Percentiles rank a stretch among this genome's conserved stretches.
Evolutionary conservation across 148 eudicot genomes (phyloP).

Genomic region (Rhododendron vialii): DNA sequence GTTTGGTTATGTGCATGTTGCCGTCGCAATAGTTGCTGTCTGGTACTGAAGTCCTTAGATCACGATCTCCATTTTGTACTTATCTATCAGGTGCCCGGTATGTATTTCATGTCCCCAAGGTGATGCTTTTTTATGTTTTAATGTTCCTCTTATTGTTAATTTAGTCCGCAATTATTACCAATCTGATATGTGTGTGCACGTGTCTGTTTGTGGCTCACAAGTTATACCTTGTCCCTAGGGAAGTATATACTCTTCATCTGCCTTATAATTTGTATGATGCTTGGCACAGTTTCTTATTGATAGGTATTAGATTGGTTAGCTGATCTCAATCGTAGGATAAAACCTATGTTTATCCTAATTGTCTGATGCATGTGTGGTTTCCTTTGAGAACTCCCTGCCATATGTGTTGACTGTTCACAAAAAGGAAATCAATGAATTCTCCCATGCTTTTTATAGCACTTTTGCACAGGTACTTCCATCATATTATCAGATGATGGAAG

Average conservation of each 20-base stretch:
- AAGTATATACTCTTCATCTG: not conserved
- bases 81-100: not conserved
- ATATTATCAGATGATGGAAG: not conserved
- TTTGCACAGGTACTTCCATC: not conserved
- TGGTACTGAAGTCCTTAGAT: not conserved
- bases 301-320: not conserved
- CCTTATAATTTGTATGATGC: not conserved
- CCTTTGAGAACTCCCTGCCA: not conserved
- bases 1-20: not conserved
- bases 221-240: not conserved
- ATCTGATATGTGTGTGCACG: not conserved
- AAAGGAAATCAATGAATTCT: not conserved
- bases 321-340: not conserved
- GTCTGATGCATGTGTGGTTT: not conserved
- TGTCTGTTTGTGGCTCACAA: not conserved
- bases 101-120: not conserved
- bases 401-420: not conserved
- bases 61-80: not conserved
- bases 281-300: not conserved
- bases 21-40: not conserved
- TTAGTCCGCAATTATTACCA: not conserved
- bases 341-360: not conserved
- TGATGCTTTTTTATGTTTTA: not conserved
- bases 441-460: not conserved
- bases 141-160: not conserved